These are phyloP conservation scores for Fusarium nematophilum DNA, from an alignment of 2,329 filamentous ascomycete species.

Conservation along the genomic window DNA sequence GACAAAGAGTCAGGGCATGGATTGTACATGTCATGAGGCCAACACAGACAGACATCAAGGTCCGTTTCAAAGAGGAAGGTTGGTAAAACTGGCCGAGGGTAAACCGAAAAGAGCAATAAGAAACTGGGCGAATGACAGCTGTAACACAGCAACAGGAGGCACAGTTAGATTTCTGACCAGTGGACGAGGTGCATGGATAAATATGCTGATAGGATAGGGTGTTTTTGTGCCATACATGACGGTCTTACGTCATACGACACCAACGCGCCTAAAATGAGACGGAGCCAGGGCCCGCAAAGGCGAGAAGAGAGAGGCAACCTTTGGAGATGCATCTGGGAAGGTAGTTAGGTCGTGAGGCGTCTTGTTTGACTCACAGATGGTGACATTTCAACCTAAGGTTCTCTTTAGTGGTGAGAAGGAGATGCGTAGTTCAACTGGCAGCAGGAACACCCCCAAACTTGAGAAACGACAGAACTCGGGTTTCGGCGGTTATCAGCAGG, in stretches of 20 bases:
- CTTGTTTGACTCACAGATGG: background rate
- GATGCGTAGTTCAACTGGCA: constrained; percentile 4
- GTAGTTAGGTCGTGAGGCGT: background rate
- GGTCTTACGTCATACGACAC: constrained; percentile 27
- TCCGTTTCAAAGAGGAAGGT: no score
- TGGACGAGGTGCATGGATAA: background rate
- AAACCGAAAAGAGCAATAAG: no score
- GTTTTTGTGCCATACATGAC: constrained; percentile 1
- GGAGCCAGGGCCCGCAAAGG: background rate
- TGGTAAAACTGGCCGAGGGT: background rate
- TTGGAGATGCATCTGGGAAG: background rate
- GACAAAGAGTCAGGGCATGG: no score
- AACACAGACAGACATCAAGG: no score
- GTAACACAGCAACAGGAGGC: no score
- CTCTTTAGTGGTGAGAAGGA: constrained; percentile 24
- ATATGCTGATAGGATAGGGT: no score
- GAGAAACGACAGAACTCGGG: background rate
- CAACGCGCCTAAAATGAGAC: background rate
- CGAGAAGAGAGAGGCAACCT: background rate
- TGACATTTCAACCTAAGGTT: no score
- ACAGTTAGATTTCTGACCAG: background rate
- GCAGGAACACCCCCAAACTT: background rate
- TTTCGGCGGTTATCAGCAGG: constrained; percentile 25
- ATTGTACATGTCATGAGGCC: no score
- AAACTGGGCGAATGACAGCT: no score